phyloP scores from a whole-genome alignment of 441 rosid species.

The Dalechampia spathulata region DNA sequence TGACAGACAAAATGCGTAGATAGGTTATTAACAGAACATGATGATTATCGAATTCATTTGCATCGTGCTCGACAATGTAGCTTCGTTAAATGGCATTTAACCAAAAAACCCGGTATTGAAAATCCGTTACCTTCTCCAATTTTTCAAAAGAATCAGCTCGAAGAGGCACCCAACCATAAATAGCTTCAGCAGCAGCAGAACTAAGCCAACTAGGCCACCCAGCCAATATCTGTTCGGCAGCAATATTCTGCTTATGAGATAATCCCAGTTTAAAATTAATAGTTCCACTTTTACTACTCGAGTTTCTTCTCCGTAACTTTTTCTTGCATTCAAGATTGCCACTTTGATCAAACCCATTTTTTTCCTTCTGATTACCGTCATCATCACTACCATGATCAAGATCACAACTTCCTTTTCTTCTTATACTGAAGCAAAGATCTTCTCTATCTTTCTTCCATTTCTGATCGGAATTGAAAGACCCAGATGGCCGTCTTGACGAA shows the following conservation, averaged over 20 bases:
- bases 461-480: conserved; percentile 21
- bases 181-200: conserved; percentile 64
- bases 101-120: not conserved
- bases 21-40: too few species aligned
- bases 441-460: conserved; percentile 20
- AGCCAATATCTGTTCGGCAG: conserved; percentile 67
- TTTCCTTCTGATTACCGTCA: not conserved
- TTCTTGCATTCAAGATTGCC: conserved; percentile 12
- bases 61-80: too few species aligned
- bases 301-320: conserved; percentile 33
- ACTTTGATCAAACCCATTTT: conserved; percentile 3
- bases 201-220: conserved; percentile 97
- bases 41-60: too few species aligned
- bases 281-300: conserved; percentile 25
- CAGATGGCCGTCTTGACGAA: conserved; percentile 31
- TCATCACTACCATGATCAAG: not conserved
- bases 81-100: too few species aligned
- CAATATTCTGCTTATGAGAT: conserved; percentile 32
- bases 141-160: conserved; percentile 71
- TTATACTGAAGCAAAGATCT: conserved; percentile 5
- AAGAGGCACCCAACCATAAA: conserved; percentile 78
- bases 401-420: conserved; percentile 6
- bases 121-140: conserved; percentile 93
- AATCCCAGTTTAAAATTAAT: conserved; percentile 40
- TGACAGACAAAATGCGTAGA: too few species aligned